Conservation (phyloP, 192 early-diverging fungal species). For the Allomyces arbusculus region DNA sequence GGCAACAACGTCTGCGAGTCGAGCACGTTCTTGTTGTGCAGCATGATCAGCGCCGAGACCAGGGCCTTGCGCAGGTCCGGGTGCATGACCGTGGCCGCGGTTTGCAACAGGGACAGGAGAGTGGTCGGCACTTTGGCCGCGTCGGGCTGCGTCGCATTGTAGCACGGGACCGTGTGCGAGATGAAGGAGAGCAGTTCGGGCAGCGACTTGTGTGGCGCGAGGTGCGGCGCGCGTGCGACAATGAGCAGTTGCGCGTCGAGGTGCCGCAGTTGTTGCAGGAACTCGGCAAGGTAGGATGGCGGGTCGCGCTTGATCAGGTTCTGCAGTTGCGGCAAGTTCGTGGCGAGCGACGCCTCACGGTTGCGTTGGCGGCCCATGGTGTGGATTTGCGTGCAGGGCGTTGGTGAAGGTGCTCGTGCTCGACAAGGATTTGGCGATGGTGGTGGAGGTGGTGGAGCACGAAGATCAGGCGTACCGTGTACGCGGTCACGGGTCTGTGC, state of each 20-base stretch:
- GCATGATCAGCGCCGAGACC: conserved; percentile 72
- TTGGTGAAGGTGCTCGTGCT: too few species aligned
- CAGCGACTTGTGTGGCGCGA: conserved; percentile 50
- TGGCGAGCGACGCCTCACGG: conserved; percentile 15
- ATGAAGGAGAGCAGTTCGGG: conserved; percentile 79
- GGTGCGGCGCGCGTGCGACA: conserved; percentile 70
- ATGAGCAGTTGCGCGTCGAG: conserved; percentile 72
- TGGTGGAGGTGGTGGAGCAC: too few species aligned
- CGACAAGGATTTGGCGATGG: too few species aligned
- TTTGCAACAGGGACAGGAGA: conserved; percentile 47
- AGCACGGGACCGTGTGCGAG: conserved; percentile 27
- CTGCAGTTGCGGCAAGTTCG: conserved; percentile 91
- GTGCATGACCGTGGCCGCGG: conserved; percentile 58
- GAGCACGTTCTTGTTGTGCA: conserved; percentile 68
- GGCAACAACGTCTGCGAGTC: conserved; percentile 40
- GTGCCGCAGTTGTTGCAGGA: conserved; percentile 79
- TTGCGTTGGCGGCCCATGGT: too few species aligned
- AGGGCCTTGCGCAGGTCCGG: conserved; percentile 65
- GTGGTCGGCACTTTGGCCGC: background rate
- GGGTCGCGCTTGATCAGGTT: conserved; percentile 95
- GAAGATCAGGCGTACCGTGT: too few species aligned
- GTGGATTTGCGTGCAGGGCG: too few species aligned
- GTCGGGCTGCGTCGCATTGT: background rate
- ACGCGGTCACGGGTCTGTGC: too few species aligned
- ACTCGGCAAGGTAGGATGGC: conserved; percentile 80